Conservation (phyloP, 23 red algal genomes). For the Gracilaria domingensis region DNA sequence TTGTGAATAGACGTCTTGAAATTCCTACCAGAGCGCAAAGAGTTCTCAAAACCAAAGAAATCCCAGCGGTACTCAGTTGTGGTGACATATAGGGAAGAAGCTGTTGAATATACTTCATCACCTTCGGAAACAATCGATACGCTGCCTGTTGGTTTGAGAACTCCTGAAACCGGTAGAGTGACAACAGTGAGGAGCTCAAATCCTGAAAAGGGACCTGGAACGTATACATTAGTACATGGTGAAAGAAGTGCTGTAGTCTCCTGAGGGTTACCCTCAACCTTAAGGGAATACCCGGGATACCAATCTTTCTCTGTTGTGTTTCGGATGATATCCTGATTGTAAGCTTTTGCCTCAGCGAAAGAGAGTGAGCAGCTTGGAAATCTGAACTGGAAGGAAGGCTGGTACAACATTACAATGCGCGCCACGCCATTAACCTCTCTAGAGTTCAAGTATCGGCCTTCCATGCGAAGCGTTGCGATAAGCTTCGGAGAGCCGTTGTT, state of each 20-base stretch:
- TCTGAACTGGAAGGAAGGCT: not conserved
- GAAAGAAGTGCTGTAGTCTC: constrained; percentile 1
- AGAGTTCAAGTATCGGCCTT: constrained; percentile 56
- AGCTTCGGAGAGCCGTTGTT: not conserved
- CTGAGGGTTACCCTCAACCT: not conserved
- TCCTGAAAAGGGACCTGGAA: constrained; percentile 36
- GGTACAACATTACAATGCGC: constrained; percentile 49
- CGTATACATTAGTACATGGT: constrained; percentile 16
- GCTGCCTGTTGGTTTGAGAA: constrained; percentile 30
- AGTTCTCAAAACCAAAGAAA: not conserved
- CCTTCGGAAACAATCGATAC: constrained; percentile 56
- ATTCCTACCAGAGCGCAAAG: constrained; percentile 6
- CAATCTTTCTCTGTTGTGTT: not conserved
- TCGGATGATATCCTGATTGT: not conserved
- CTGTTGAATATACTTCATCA: constrained; percentile 53
- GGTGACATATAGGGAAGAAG: constrained; percentile 48
- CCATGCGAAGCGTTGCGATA: constrained; percentile 46
- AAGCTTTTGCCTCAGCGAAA: not conserved
- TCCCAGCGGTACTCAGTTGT: constrained; percentile 67
- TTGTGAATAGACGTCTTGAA: constrained; percentile 73
- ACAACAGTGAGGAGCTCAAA: constrained; percentile 61
- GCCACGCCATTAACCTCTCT: constrained; percentile 62
- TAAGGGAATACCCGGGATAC: not conserved
- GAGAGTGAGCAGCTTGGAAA: not conserved
- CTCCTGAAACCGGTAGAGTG: constrained; percentile 49